Evolutionary conservation across 495 filamentous ascomycete genomes (phyloP).

Genomic region (Trichoderma reesei): DNA sequence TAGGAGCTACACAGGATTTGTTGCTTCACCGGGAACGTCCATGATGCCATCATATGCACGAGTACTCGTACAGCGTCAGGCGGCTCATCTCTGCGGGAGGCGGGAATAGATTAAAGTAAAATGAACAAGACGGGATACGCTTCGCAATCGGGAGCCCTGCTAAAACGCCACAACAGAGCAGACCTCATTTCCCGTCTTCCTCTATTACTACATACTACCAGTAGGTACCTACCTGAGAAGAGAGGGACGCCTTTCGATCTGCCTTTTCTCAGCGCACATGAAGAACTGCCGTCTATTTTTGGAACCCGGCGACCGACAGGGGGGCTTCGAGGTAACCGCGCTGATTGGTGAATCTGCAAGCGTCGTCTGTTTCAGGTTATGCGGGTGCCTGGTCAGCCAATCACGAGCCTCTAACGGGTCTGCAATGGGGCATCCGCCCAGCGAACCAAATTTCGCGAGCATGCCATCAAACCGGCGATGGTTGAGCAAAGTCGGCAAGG

Average conservation of each 20-base stretch:
- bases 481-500: too few species aligned
- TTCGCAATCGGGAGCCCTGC: not conserved
- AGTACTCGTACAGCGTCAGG: not conserved
- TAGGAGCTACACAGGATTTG: not conserved
- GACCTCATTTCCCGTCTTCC: not conserved
- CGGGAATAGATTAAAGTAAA: not conserved
- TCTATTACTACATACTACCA: not conserved
- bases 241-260: not conserved
- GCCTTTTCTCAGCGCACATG: too few species aligned
- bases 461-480: not conserved
- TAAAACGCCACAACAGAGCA: not conserved
- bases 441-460: not conserved
- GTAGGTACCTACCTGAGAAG: not conserved
- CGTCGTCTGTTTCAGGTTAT: conserved; percentile 9
- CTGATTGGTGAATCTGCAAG: not conserved
- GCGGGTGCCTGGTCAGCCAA: not conserved
- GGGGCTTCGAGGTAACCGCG: not conserved
- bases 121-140: not conserved
- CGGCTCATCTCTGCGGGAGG: not conserved
- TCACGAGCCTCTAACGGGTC: not conserved
- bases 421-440: not conserved
- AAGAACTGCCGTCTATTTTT: not conserved
- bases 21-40: not conserved
- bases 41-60: not conserved
- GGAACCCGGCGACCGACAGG: not conserved